phyloP scores from a whole-genome alignment of 164 flowering plant genomes.

The Aristolochia californica region DNA sequence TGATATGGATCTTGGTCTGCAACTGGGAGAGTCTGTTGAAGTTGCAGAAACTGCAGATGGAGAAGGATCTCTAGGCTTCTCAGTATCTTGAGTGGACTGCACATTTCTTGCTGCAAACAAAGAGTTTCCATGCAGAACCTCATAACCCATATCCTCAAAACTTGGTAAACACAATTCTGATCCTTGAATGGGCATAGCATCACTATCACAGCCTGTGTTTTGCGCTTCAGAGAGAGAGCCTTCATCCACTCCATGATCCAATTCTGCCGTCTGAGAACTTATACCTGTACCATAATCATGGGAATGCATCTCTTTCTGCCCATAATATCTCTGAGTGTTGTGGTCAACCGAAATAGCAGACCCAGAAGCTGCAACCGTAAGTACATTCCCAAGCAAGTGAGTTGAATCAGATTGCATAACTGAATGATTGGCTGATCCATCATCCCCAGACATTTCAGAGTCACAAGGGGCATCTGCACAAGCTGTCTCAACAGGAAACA shows the following conservation, averaged over 20 bases:
- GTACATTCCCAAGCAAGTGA: too few relatives aligned
- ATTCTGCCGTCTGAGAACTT: slow-evolving; percentile 10
- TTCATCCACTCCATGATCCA: slow-evolving; percentile 17
- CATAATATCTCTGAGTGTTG: slow-evolving; percentile 7
- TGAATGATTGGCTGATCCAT: too few relatives aligned
- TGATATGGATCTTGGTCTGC: slow-evolving; percentile 12
- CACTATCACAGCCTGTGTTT: slow-evolving; percentile 12
- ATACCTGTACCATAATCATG: slow-evolving; percentile 16
- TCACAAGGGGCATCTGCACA: too few relatives aligned
- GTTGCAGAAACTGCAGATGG: slow-evolving; percentile 52
- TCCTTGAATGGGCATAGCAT: slow-evolving; percentile 58
- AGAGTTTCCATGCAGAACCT: slow-evolving; percentile 51
- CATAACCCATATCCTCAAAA: slow-evolving; percentile 46
- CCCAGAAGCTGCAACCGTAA: too few relatives aligned
- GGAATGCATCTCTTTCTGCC: slow-evolving; percentile 18
- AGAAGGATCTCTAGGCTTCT: slow-evolving; percentile 32
- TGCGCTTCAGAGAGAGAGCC: slow-evolving; percentile 31
- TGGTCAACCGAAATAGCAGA: neutral
- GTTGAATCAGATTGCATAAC: too few relatives aligned
- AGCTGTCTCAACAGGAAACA: too few relatives aligned
- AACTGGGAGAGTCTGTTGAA: slow-evolving; percentile 40
- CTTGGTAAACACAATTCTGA: slow-evolving; percentile 70
- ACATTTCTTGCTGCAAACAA: slow-evolving; percentile 39
- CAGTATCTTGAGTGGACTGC: slow-evolving; percentile 39
- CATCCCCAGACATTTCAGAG: too few relatives aligned